phyloP scores from a whole-genome alignment of 345 rosid species.

The Corchorus olitorius region DNA sequence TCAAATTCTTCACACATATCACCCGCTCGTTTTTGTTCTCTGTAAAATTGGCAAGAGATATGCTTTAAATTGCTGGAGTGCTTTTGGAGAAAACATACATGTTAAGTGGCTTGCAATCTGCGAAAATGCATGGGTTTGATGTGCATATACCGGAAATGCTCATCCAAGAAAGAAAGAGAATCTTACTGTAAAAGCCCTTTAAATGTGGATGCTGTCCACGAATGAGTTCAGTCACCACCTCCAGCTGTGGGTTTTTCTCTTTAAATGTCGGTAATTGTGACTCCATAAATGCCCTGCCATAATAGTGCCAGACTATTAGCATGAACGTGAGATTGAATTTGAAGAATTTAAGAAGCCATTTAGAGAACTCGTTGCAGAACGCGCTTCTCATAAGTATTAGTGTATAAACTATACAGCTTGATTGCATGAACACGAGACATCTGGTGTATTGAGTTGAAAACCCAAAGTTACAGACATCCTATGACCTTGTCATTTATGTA shows the following conservation, averaged over 20 bases:
- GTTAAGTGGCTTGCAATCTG: background rate
- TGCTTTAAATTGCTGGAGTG: background rate
- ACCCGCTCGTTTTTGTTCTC: conserved; percentile 81
- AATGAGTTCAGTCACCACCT: conserved; percentile 67
- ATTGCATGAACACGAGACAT: background rate
- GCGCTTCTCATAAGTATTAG: background rate
- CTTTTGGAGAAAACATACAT: background rate
- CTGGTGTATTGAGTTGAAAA: background rate
- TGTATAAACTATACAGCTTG: background rate
- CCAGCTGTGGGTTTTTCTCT: conserved; percentile 75
- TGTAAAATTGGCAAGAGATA: conserved; percentile 26
- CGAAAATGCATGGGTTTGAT: background rate
- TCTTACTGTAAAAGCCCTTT: conserved; percentile 81
- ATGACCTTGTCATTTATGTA: background rate
- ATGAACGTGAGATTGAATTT: background rate
- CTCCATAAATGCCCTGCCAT: conserved; percentile 81
- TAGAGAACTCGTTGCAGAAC: background rate
- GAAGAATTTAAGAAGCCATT: background rate
- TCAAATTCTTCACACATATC: conserved; percentile 84
- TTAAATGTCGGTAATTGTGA: conserved; percentile 63
- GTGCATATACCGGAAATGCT: background rate
- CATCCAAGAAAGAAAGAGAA: background rate
- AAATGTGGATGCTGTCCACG: conserved; percentile 86
- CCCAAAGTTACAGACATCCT: background rate
- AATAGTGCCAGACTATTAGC: background rate